Evolutionary conservation across 306 rosid genomes (phyloP), one percentile per base, ranked within the genome.

Genomic region (Lithocarpus polystachyus): DNA sequence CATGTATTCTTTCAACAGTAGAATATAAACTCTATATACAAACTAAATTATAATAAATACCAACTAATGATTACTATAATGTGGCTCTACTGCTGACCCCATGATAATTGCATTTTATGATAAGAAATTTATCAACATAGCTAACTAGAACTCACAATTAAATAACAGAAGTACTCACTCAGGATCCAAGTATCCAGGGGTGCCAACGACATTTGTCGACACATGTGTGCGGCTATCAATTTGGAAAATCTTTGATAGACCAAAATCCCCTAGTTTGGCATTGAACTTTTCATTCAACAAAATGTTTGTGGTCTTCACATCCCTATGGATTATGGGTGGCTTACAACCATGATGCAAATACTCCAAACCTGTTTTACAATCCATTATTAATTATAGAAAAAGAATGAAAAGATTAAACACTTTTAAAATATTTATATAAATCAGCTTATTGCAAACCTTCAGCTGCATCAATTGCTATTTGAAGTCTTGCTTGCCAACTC

Each of bases 211-310:
- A 52, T 64, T 54, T 1, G 86, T 78, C 10, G 82, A 78, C 23
- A 83, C 70, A 52, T 78, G 80, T 51, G 72, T 77, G 29, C 75
- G 68, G 18, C 18, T 75, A 18, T 81, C 73, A 1, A 75, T 75
- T 12, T 85, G 83, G 62, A 81, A 81, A 72, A 64, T 77, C 75
- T 52, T 83, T 18, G 87, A 80, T 18, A 86, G 76, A 3, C 89
- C 87, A 68, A 86, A 83, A 68, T 86, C 89, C 1, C 83, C 85
- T 8, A 86, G 69, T 78, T 81, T 86, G 43, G 86, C 86, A 72
- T 83, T 80, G 28, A 87, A 81, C 35, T 40, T 83, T 4, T 87
- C 84, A 7, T 71, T 71, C n/a, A 87, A 24, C 77, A 81, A 72
- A 37, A 87, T 87, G 71, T 84, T 84, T 60, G 80, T 24, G 9